These are phyloP conservation scores for Combretum micranthum DNA, from an alignment of 345 rosid genomes.

Conservation along the genomic window DNA sequence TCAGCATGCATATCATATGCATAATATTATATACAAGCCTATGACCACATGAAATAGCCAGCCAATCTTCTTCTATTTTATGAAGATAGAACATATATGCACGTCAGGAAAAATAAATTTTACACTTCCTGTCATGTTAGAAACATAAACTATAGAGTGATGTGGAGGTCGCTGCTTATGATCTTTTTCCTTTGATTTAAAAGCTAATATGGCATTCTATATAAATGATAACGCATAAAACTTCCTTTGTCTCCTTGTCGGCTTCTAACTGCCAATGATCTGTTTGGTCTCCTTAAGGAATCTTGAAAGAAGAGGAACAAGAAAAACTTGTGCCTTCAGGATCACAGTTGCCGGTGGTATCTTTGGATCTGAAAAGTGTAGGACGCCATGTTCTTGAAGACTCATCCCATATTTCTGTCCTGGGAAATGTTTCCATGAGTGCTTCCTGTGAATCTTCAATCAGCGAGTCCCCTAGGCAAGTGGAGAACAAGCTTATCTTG, in stretches of 20 bases:
- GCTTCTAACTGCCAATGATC: background rate
- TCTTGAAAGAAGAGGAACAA: slow-evolving; percentile 8
- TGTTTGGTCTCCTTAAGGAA: slow-evolving; percentile 8
- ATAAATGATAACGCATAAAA: too few relatives aligned
- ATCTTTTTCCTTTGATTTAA: too few relatives aligned
- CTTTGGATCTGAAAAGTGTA: slow-evolving; percentile 20
- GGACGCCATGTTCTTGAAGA: background rate
- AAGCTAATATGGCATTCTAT: too few relatives aligned
- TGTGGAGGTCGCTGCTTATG: too few relatives aligned
- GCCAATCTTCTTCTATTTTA: too few relatives aligned
- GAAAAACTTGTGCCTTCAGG: slow-evolving; percentile 19
- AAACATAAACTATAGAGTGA: too few relatives aligned
- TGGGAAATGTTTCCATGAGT: slow-evolving; percentile 1
- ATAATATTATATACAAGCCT: too few relatives aligned
- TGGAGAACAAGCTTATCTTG: slow-evolving; percentile 14
- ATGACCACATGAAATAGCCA: too few relatives aligned
- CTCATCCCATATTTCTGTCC: background rate
- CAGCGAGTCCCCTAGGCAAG: slow-evolving; percentile 21
- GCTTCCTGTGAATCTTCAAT: slow-evolving; percentile 17
- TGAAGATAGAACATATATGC: too few relatives aligned
- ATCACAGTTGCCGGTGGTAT: slow-evolving; percentile 26
- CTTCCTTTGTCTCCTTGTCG: background rate
- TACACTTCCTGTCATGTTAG: too few relatives aligned
- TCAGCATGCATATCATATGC: too few relatives aligned
- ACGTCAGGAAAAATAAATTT: too few relatives aligned